phyloP scores from a whole-genome alignment of 1,284 basidiomycete genomes.

The Pseudozyma pruni region DNA sequence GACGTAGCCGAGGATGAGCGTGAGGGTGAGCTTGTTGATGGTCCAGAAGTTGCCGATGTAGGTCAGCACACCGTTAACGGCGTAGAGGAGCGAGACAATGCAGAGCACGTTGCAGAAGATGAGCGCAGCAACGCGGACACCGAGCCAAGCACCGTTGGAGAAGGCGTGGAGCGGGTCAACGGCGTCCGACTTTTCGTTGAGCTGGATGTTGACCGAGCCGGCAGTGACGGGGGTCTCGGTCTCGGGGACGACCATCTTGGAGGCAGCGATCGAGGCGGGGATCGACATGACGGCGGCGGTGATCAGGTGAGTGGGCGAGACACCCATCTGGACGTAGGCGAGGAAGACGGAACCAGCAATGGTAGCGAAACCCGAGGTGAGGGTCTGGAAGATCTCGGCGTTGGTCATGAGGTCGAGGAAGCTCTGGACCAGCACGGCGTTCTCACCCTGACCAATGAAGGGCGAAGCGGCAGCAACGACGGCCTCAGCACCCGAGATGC shows the following conservation, averaged over 20 bases:
- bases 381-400: constrained; percentile 86
- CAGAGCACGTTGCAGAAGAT: constrained; percentile 84
- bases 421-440: constrained; percentile 71
- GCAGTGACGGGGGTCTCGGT: constrained; percentile 84
- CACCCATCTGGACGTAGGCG: constrained; percentile 84
- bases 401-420: constrained; percentile 88
- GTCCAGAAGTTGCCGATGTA: constrained; percentile 89
- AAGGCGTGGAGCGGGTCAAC: constrained; percentile 84
- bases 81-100: constrained; percentile 77
- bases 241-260: constrained; percentile 86
- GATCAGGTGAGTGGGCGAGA: constrained; percentile 81
- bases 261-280: constrained; percentile 89
- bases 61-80: constrained; percentile 84
- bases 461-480: constrained; percentile 90
- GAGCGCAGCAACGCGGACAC: constrained; percentile 84
- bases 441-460: constrained; percentile 77
- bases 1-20: constrained; percentile 82
- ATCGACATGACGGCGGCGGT: constrained; percentile 94
- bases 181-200: constrained; percentile 73
- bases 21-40: constrained; percentile 80
- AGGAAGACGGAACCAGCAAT: constrained; percentile 88
- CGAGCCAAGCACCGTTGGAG: constrained; percentile 85
- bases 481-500: constrained; percentile 80
- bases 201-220: constrained; percentile 80
- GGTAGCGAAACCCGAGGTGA: constrained; percentile 85